Evolutionary conservation across 805 yeast species (phyloP), one percentile per base, ranked within the genome.

Genomic region (Wickerhamiella domercqiae): DNA sequence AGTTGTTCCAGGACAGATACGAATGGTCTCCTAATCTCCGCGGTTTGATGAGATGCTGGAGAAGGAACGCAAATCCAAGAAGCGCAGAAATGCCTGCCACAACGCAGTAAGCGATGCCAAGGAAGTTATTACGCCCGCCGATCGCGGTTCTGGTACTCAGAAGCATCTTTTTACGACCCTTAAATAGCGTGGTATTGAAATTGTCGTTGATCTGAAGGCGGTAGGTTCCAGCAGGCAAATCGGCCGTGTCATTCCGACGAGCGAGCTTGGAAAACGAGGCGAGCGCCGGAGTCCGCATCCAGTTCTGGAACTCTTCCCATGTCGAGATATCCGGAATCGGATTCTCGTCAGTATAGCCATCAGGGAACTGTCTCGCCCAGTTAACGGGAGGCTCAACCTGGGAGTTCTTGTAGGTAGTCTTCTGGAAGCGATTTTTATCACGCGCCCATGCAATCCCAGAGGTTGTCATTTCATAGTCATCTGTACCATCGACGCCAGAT

Each of bases 241-340:
- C 51, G 1, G 62, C 62, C 2, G 71, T 63, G 41, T 73, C 77
- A 58, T 82, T 86, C 47, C 78, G 73, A 33, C 78, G 68, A 30
- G 84, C 86, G 26, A 84, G 60, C 54, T 90, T 87, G 65, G 78
- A 74, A 53, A 90, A 87, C 9, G 78, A 72, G 20, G 97, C 93
- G 44, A 87, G 64, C 0, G 93, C 95, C 0, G 97, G 94, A 1
- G 96, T 84, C 51, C 93, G 73, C 96, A 87, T 87, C 98, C 98
- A 87, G 57, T 84, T 87, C 63, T 84, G 94, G 49, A 87, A 70
- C 46, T 75, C 75, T 53, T 82, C 87, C 83, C 90, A 75, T 26
- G 60, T 54, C 2, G 80, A 67, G 34, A 87, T 54, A 52, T 80
- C 77, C 2, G 93, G 94, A 43, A 87, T 49, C 16, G 45, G 47